Conservation (phyloP, 768 basidiomycete species). For the Mycena epipterygia region DNA sequence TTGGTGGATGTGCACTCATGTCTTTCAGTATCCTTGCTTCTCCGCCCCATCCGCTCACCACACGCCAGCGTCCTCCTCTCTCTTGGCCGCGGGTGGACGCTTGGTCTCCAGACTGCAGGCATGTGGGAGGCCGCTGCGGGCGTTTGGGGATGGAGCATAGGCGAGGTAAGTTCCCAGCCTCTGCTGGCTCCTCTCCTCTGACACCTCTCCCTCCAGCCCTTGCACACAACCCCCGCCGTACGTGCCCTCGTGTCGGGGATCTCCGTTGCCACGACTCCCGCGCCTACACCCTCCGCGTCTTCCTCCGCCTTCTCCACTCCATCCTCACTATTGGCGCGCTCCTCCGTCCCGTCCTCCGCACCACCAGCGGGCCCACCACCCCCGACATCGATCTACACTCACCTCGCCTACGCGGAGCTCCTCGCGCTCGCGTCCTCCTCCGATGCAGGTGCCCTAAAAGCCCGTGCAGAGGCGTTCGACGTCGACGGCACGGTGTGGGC, state of each 20-base stretch:
- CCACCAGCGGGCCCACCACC: slow-evolving; percentile 54
- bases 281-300: slow-evolving; percentile 32
- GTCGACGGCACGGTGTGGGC: slow-evolving; percentile 66
- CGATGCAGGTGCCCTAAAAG: slow-evolving; percentile 41
- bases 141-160: slow-evolving; percentile 70
- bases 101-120: slow-evolving; percentile 65
- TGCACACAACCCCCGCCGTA: slow-evolving; percentile 39
- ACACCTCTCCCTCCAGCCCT: slow-evolving; percentile 52
- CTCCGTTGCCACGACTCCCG: slow-evolving; percentile 59
- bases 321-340: not conserved
- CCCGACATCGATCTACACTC: slow-evolving; percentile 69
- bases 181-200: slow-evolving; percentile 12
- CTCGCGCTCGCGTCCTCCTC: slow-evolving; percentile 59
- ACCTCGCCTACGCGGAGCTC: slow-evolving; percentile 79
- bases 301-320: slow-evolving; percentile 23
- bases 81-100: slow-evolving; percentile 63
- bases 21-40: slow-evolving; percentile 58
- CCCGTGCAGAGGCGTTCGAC: slow-evolving; percentile 35
- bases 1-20: slow-evolving; percentile 67
- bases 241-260: slow-evolving; percentile 73
- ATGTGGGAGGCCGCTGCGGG: slow-evolving; percentile 76
- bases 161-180: slow-evolving; percentile 59
- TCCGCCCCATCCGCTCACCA: slow-evolving; percentile 44
- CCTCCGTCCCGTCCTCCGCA: slow-evolving; percentile 54
- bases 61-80: slow-evolving; percentile 52